Evolutionary conservation across 306 rosid species (phyloP).

Genomic region (Calophaca sinica): DNA sequence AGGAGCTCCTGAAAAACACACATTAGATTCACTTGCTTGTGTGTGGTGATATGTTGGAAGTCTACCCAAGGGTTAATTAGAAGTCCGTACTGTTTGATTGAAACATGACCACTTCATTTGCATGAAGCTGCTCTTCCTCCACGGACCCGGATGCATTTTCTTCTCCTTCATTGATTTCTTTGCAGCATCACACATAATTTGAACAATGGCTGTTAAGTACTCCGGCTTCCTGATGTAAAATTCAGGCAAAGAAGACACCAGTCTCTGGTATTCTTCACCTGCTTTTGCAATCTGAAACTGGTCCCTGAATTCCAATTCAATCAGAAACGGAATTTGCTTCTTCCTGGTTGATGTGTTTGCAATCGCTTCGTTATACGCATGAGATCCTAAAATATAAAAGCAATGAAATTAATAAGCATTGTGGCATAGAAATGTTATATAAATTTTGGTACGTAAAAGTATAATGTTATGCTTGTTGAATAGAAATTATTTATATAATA

Average conservation of each 20-base stretch:
- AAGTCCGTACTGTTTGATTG: background rate
- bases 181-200: conserved; percentile 61
- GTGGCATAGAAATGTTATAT: background rate
- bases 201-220: conserved; percentile 52
- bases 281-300: conserved; percentile 61
- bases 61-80: background rate
- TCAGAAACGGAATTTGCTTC: conserved; percentile 41
- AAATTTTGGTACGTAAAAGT: background rate
- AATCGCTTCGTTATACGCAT: conserved; percentile 54
- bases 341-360: conserved; percentile 45
- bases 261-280: conserved; percentile 46
- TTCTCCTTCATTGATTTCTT: conserved; percentile 75
- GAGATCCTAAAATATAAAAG: conserved; percentile 43
- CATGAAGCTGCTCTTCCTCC: conserved; percentile 69
- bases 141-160: conserved; percentile 73
- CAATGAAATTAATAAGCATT: background rate
- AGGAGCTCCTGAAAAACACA: conserved; percentile 40
- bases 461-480: background rate
- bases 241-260: conserved; percentile 50
- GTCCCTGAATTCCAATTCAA: conserved; percentile 57
- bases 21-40: conserved; percentile 44
- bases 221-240: conserved; percentile 55
- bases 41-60: background rate
- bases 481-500: too few relatives aligned
- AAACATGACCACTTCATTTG: conserved; percentile 74